Evolutionary conservation across 139 green algal species (phyloP).

Genomic region (Tetratostichococcus sp.): DNA sequence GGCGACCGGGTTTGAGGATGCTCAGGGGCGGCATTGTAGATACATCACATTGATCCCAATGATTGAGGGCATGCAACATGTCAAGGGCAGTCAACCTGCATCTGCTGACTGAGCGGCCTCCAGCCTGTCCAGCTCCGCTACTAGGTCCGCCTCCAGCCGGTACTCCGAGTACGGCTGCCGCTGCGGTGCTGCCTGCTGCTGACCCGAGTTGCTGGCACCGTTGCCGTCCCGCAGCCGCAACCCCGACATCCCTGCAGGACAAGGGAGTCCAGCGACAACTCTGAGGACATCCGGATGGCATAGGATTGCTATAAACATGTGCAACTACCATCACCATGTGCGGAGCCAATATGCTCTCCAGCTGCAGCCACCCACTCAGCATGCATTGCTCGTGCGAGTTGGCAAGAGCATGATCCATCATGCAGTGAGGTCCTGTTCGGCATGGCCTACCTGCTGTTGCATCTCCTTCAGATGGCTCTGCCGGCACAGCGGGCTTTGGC

Average conservation of each 20-base stretch:
- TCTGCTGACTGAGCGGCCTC: constrained; percentile 16
- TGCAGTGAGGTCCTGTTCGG: no score
- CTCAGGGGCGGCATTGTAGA: no score
- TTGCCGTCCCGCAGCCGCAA: background rate
- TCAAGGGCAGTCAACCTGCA: background rate
- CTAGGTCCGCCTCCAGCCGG: constrained; percentile 46
- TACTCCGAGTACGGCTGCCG: constrained; percentile 46
- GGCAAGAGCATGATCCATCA: no score
- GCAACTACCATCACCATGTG: background rate
- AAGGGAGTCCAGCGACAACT: background rate
- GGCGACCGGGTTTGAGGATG: no score
- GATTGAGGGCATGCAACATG: no score
- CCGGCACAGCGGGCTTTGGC: background rate
- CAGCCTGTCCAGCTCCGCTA: constrained; percentile 26
- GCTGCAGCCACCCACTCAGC: no score
- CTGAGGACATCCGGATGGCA: no score
- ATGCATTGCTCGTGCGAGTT: no score
- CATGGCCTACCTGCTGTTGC: background rate
- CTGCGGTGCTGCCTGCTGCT: constrained; percentile 5
- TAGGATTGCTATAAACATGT: no score
- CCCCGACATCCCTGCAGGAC: background rate
- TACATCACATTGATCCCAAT: no score
- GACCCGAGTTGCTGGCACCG: background rate
- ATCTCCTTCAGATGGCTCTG: background rate
- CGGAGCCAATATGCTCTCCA: no score